A percentile compares a stretch with the other conserved stretches of the same genome.
Evolutionary conservation across 2,329 filamentous ascomycete genomes (phyloP).

Genomic region (Teratosphaeria destructans): DNA sequence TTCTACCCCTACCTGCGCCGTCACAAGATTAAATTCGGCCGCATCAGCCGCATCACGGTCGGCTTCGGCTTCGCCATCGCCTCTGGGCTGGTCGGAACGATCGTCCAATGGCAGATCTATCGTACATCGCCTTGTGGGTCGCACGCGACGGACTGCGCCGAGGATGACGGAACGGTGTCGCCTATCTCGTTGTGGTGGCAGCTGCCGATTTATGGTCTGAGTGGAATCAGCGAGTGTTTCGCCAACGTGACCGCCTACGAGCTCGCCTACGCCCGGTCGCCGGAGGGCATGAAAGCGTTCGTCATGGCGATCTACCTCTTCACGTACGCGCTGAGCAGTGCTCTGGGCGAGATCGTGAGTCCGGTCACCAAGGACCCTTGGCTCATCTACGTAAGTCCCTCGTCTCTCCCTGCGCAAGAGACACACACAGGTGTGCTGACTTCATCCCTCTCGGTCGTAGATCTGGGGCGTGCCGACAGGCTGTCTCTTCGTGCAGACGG

Average conservation of each 20-base stretch:
- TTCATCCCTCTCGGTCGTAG: not conserved
- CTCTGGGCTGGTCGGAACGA: slow-evolving; percentile 40
- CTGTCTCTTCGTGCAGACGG: slow-evolving; percentile 36
- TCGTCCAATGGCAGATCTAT: slow-evolving; percentile 46
- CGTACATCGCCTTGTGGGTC: slow-evolving; percentile 35
- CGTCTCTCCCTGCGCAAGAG: not conserved
- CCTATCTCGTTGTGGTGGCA: slow-evolving; percentile 29
- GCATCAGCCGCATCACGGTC: slow-evolving; percentile 20
- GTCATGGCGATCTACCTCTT: slow-evolving; percentile 34
- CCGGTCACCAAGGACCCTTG: slow-evolving; percentile 35
- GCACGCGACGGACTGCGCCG: slow-evolving; percentile 28
- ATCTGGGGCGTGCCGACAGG: slow-evolving; percentile 41
- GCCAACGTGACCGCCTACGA: slow-evolving; percentile 34
- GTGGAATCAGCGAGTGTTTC: slow-evolving; percentile 1
- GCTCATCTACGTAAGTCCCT: slow-evolving; percentile 29
- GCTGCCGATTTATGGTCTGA: slow-evolving; percentile 13
- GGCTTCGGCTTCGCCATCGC: slow-evolving; percentile 41
- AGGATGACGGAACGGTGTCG: slow-evolving; percentile 23
- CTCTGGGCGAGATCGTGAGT: slow-evolving; percentile 26
- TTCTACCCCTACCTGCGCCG: slow-evolving; percentile 34
- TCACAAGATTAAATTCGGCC: slow-evolving; percentile 19
- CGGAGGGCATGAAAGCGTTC: slow-evolving; percentile 33
- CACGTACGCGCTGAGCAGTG: slow-evolving; percentile 29
- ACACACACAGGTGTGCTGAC: not conserved
- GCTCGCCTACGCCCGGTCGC: slow-evolving; percentile 34